phyloP scores from a whole-genome alignment of 164 flowering plant species.

The Macadamia tetraphylla region DNA sequence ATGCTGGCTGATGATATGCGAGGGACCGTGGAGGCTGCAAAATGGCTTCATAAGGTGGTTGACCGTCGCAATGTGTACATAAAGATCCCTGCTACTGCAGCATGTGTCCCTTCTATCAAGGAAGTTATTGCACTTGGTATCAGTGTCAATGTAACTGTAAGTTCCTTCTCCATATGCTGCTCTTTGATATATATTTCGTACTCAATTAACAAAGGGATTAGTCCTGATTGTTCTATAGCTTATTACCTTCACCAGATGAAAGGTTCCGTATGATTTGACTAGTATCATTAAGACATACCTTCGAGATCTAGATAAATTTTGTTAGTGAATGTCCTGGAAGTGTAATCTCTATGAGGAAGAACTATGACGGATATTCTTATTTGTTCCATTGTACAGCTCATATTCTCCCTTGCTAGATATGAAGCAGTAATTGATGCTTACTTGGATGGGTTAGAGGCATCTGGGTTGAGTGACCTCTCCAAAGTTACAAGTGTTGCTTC shows the following conservation, averaged over 20 bases:
- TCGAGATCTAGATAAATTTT: background rate
- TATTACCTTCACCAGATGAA: background rate
- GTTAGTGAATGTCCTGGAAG: too few relatives aligned
- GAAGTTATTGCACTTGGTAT: conserved; percentile 78
- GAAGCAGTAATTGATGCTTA: conserved; percentile 98
- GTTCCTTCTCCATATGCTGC: conserved; percentile 19
- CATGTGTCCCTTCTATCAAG: conserved; percentile 85
- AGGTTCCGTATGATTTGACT: background rate
- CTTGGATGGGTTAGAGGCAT: conserved; percentile 95
- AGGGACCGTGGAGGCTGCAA: conserved; percentile 96
- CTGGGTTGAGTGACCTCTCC: conserved; percentile 84
- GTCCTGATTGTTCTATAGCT: too few relatives aligned
- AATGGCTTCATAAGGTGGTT: conserved; percentile 84
- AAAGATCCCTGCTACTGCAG: conserved; percentile 94
- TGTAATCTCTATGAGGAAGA: too few relatives aligned
- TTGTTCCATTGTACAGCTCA: conserved; percentile 52
- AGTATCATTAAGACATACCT: background rate
- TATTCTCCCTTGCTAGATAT: conserved; percentile 89
- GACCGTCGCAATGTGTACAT: conserved; percentile 83
- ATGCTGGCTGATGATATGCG: conserved; percentile 79
- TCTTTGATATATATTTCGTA: background rate
- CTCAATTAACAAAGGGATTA: too few relatives aligned
- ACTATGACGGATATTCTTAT: background rate
- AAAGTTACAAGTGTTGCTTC: conserved; percentile 98
- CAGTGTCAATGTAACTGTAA: conserved; percentile 97